Evolutionary conservation across 768 basidiomycete genomes (phyloP), one percentile per base, ranked within the genome.

Genomic region (Agrocybe pediades): DNA sequence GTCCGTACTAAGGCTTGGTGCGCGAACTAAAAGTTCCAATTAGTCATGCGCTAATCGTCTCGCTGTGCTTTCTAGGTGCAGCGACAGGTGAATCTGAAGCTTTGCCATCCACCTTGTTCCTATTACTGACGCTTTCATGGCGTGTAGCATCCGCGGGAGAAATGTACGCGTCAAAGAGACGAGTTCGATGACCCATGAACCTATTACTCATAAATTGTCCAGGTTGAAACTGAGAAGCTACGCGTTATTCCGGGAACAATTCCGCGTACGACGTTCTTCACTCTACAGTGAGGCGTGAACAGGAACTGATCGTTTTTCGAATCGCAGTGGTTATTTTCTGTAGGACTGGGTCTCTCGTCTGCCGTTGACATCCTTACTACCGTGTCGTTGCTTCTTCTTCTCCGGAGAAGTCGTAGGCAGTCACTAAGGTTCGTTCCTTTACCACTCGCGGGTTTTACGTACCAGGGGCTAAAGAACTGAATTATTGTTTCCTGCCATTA

Each of bases 291-390:
- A 5, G 13, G 3, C n/a, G 5, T 36, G 4, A 13, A 11, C 11
- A 36, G 13, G 11, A 13, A 41, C 9, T 48, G 13, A 26, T 23
- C 39, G 19, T 30, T 23, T 7, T 21, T 39, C 30, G 17, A 26
- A 40, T 16, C 11, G 11, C 49, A 81, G 79, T 81, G 79, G 79
- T 58, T 80, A 17, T 80, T 81, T 51, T 79, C 79, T 9, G 67
- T 76, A 20, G 81, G 81, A 6, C 68, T 82, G n/a, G 72, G 76
- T 2, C 65, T 82, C 29, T 82, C 80, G 1, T 74, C 75, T 1
- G 64, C 68, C 9, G 72, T 79, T 2, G 81, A 82, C 56, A 62
- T 82, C 25, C 41, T 81, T n/a, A 72, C 82, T 53, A 76, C 80
- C 0, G 65, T 63, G 0, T 72, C 72, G 15, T 63, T 82, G 42